These are phyloP conservation scores for Pythium insidiosum DNA, from an alignment of 352 stramenopile genomes.

Conservation along the genomic window DNA sequence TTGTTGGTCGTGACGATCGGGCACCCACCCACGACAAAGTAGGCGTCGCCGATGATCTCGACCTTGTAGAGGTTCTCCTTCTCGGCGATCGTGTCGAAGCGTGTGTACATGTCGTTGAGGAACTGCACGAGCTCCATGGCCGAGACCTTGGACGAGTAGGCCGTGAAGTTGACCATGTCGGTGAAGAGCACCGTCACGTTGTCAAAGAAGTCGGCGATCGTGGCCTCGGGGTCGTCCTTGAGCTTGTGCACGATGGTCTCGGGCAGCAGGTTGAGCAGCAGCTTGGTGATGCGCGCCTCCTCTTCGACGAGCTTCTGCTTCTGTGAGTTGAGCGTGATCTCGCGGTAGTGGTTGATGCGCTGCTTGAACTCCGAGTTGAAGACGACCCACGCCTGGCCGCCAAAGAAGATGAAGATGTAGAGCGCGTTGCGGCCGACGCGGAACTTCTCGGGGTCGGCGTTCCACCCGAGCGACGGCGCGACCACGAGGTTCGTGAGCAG, in stretches of 20 bases:
- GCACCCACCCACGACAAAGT: constrained; percentile 73
- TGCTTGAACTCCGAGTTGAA: constrained; percentile 84
- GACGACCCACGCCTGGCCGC: constrained; percentile 70
- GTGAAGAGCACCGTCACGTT: constrained; percentile 85
- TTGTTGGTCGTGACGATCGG: constrained; percentile 54
- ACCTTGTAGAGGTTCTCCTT: constrained; percentile 87
- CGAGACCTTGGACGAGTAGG: constrained; percentile 71
- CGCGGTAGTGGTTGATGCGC: constrained; percentile 81
- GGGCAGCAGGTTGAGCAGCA: constrained; percentile 70
- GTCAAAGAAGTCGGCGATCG: constrained; percentile 79
- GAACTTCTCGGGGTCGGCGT: constrained; percentile 32
- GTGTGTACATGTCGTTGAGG: constrained; percentile 85
- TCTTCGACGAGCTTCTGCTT: constrained; percentile 82
- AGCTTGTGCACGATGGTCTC: constrained; percentile 83
- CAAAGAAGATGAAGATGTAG: constrained; percentile 83
- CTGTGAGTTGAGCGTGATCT: constrained; percentile 76
- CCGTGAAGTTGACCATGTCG: constrained; percentile 84
- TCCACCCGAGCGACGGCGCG: constrained; percentile 31
- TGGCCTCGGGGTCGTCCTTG: constrained; percentile 66
- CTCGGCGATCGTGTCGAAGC: constrained; percentile 81
- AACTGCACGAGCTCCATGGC: constrained; percentile 86
- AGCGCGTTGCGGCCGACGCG: constrained; percentile 57
- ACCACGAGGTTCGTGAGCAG: constrained; percentile 53
- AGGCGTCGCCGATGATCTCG: constrained; percentile 86
- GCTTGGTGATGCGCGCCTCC: constrained; percentile 68